Base-by-base conservation (phyloP, 2,329 filamentous ascomycete species). In the Paecilomyces dactylethromorphus region DNA sequence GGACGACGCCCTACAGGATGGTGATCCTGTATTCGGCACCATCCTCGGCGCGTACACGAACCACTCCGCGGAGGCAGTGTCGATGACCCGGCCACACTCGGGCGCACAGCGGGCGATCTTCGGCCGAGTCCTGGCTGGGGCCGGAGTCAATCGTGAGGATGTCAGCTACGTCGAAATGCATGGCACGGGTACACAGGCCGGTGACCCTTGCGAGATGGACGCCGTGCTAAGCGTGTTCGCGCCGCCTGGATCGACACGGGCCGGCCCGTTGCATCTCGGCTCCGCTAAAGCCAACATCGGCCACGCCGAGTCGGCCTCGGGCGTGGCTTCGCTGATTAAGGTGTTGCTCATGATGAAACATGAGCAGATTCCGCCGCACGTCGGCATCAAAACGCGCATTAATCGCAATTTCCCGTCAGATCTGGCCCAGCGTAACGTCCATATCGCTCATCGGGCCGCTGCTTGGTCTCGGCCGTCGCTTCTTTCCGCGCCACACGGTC, bases 101-200 rank as follows among this genome's bases (percentile, higher is more conserved):
- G 65, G 64, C 10, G 62, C 68, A 24, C 73, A 75, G 51, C 53
- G 63, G 7, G 58, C 57, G 7, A 55, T 74, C 8, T 69, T 66
- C 53, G 51, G 61, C n/a, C 55, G 65, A 13, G 62, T 72, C 12
- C 55, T 73, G 31, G 54, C 62, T 0, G 39, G 62, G 1, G 66
- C 71, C 21, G 63, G 61, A 3, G 57, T 74, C 1, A 59, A 69
- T 7, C 68, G 74, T 7, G 81, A 84, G 52, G 87, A 91, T 63
- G 82, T 92, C 58, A 84, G 84, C 72, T 92, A 92, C 68, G 84
- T 92, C 8, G 90, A 92, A 74, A 90, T 92, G 85, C 89, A 93
- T 72, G 89, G 88, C 18, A 93, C 89, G 2, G 90, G 89, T 49
- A 92, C 89, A 0, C 87, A 91, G 71, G 89, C 87, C 33, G 90